Evolutionary conservation across 139 green algal species (phyloP).

Genomic region (Tetradesmus lagerheimii): DNA sequence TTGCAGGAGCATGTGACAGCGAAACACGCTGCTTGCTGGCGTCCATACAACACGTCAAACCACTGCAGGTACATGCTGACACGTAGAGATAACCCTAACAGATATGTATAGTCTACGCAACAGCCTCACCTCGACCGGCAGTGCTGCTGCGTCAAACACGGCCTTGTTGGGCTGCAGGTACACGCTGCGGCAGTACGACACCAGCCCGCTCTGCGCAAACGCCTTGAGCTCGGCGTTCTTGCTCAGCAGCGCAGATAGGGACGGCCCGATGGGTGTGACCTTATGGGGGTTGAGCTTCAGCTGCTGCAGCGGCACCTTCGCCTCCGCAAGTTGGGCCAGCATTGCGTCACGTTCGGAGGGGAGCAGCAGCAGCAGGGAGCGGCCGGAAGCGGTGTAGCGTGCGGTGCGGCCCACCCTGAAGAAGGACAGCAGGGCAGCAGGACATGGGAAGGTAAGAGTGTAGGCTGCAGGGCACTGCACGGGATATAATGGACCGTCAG

Average conservation of each 20-base stretch:
- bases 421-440: no score
- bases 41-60: no score
- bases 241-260: conserved; percentile 88
- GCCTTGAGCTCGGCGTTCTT: conserved; percentile 92
- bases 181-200: conserved; percentile 91
- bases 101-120: neutral
- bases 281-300: conserved; percentile 88
- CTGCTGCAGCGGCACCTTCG: conserved; percentile 87
- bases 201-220: conserved; percentile 86
- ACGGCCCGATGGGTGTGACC: conserved; percentile 73
- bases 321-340: conserved; percentile 72
- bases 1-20: no score
- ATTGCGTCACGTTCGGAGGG: conserved; percentile 79
- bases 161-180: conserved; percentile 88
- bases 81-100: neutral
- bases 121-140: conserved; percentile 60
- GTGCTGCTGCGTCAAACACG: conserved; percentile 85
- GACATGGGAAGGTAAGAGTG: no score
- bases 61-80: no score
- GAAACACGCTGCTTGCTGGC: no score
- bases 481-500: no score
- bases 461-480: no score
- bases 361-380: conserved; percentile 84
- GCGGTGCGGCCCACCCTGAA: conserved; percentile 65
- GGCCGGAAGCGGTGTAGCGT: conserved; percentile 70